Evolutionary conservation across 2,329 filamentous ascomycete species (phyloP).

Genomic region (Ceratocystis cacaofunesta): DNA sequence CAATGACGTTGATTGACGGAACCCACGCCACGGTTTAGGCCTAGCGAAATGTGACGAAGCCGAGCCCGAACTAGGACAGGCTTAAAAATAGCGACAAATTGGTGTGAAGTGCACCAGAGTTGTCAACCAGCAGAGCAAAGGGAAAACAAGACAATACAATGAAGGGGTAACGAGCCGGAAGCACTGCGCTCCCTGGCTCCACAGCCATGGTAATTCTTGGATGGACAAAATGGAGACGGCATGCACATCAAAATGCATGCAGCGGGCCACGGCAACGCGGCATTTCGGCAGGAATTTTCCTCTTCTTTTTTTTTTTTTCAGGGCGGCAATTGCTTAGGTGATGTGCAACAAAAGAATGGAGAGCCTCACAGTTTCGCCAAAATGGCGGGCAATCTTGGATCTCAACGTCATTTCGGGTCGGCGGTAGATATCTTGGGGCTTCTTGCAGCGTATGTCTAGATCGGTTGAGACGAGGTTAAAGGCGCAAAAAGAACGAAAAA

Average conservation of each 20-base stretch:
- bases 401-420: slow-evolving; percentile 21
- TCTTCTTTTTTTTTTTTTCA: neutral
- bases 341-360: slow-evolving; percentile 17
- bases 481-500: neutral
- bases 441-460: neutral
- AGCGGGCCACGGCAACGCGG: neutral
- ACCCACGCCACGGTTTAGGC: neutral
- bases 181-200: neutral
- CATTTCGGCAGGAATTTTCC: neutral
- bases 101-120: neutral
- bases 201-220: neutral
- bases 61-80: neutral
- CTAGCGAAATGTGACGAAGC: neutral
- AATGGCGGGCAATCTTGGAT: slow-evolving; percentile 31
- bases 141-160: neutral
- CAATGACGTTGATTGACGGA: neutral
- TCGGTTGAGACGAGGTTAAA: neutral
- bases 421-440: neutral
- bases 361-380: slow-evolving; percentile 32
- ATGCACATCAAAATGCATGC: neutral
- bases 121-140: neutral
- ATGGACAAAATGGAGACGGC: neutral
- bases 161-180: neutral
- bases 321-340: neutral
- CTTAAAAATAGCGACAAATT: neutral